phyloP scores from a whole-genome alignment of 345 rosid species.

The Camelina hispida region DNA sequence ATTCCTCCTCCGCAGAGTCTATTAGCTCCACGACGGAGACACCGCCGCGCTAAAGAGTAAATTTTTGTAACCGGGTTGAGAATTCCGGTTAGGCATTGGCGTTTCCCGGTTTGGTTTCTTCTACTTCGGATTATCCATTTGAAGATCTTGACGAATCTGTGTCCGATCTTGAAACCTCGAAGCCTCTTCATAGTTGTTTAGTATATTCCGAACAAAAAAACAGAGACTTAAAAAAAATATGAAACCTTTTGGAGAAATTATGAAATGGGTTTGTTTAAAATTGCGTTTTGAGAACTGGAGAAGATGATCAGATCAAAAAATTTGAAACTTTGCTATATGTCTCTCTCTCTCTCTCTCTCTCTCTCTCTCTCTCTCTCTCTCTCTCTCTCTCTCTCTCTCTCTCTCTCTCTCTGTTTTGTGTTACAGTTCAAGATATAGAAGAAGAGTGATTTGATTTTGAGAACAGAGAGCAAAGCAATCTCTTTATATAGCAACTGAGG shows the following conservation, averaged over 20 bases:
- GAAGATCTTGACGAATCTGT: conserved; percentile 56
- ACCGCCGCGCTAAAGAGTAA: conserved; percentile 45
- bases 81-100: conserved; percentile 25
- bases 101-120: conserved; percentile 42
- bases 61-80: conserved; percentile 48
- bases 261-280: conserved; percentile 25
- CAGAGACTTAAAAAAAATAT: conserved; percentile 28
- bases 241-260: conserved; percentile 16
- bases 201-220: conserved; percentile 15
- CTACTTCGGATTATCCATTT: conserved; percentile 51
- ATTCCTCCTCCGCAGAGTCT: conserved; percentile 34
- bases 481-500: conserved; percentile 40
- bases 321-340: conserved; percentile 9
- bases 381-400: conserved; percentile 17
- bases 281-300: not conserved
- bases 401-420: conserved; percentile 5
- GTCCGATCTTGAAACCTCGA: conserved; percentile 63
- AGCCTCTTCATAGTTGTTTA: conserved; percentile 48
- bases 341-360: conserved; percentile 8
- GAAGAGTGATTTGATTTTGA: conserved; percentile 37
- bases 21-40: conserved; percentile 52
- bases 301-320: not conserved
- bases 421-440: conserved; percentile 35
- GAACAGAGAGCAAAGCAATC: conserved; percentile 27
- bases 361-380: conserved; percentile 16